A percentile compares a stretch with the other conserved stretches of the same genome.
phyloP scores from a whole-genome alignment of 192 early-diverging fungal genomes.

The Rhizophagus sp. region DNA sequence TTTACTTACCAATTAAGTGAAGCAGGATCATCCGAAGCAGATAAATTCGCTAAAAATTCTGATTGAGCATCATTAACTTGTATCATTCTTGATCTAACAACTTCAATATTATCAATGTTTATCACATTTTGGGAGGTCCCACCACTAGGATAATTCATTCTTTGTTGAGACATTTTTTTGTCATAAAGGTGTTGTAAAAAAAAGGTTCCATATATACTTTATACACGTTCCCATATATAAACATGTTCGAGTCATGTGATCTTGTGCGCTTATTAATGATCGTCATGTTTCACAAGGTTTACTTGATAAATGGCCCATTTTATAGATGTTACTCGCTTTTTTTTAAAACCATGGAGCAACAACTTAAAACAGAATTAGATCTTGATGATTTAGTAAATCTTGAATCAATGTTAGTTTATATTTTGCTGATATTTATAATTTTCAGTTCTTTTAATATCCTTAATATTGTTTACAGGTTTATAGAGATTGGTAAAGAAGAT shows the following conservation, averaged over 20 bases:
- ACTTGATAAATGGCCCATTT: too few species aligned
- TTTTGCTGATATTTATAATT: neutral
- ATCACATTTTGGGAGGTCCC: neutral
- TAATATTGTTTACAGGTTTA: constrained; percentile 43
- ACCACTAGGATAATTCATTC: too few species aligned
- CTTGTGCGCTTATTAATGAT: too few species aligned
- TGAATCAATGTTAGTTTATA: constrained; percentile 46
- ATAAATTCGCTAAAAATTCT: neutral
- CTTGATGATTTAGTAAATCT: constrained; percentile 48
- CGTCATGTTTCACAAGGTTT: too few species aligned
- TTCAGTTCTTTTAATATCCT: neutral
- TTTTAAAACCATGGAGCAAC: neutral
- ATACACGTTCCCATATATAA: too few species aligned
- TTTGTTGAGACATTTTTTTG: too few species aligned
- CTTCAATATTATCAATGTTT: constrained; percentile 12
- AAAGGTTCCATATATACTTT: too few species aligned
- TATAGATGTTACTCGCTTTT: too few species aligned
- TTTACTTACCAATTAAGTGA: neutral
- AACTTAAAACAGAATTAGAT: constrained; percentile 44
- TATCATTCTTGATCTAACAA: constrained; percentile 21
- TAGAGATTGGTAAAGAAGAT: constrained; percentile 56
- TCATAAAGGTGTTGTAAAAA: too few species aligned
- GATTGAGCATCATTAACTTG: neutral
- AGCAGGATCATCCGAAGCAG: neutral
- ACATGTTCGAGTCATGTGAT: too few species aligned